A percentile compares a stretch with the other conserved stretches of the same genome.
Evolutionary conservation across 106 monocot species (phyloP).

Genomic region (Triglochin maritima): DNA sequence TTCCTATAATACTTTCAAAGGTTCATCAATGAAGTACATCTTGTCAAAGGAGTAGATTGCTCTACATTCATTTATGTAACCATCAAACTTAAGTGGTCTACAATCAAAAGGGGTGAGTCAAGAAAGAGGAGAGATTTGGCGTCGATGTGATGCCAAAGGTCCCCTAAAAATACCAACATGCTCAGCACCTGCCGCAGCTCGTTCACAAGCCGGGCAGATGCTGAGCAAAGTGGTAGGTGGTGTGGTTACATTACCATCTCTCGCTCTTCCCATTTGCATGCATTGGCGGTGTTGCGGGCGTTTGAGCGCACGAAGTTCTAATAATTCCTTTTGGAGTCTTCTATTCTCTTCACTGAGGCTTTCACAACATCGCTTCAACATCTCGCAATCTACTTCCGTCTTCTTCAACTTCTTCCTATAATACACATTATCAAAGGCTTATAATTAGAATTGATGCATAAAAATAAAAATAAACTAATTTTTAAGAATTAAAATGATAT

Average conservation of each 20-base stretch:
- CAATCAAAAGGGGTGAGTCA: not conserved
- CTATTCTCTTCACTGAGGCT: conserved; percentile 48
- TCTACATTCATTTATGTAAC: too few relatives aligned
- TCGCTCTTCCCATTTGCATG: not conserved
- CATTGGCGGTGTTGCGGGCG: conserved; percentile 4
- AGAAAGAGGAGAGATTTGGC: not conserved
- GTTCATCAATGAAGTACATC: too few relatives aligned
- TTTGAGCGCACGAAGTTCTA: conserved; percentile 52
- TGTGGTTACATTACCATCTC: not conserved
- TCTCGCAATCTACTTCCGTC: conserved; percentile 52
- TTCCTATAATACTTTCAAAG: too few relatives aligned
- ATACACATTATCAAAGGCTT: not conserved
- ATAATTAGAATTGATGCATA: not conserved
- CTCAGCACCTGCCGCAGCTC: not conserved
- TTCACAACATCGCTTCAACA: conserved; percentile 54
- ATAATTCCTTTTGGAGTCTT: conserved; percentile 48
- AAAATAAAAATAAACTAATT: not conserved
- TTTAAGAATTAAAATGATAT: too few relatives aligned
- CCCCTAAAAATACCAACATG: not conserved
- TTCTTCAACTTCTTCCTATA: conserved; percentile 52
- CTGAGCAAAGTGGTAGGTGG: not conserved
- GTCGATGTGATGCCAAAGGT: not conserved
- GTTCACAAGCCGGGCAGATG: not conserved
- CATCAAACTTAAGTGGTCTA: not conserved
- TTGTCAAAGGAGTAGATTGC: too few relatives aligned